Evolutionary conservation across 2,329 filamentous ascomycete genomes (phyloP), one percentile per base, ranked within the genome.

Genomic region (Nigrospora sphaerica): DNA sequence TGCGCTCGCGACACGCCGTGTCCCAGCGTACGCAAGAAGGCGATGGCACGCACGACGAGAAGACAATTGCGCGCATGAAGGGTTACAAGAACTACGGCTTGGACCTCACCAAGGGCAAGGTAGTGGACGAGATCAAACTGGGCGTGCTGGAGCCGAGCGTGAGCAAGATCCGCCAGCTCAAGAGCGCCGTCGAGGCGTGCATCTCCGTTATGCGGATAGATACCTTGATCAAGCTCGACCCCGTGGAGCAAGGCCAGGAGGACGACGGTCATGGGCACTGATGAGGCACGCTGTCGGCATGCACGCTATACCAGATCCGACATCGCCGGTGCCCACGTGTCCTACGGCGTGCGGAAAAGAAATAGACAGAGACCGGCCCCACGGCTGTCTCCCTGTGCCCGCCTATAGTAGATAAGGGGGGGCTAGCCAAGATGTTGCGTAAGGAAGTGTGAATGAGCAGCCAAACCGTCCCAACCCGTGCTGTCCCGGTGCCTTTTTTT

Each of bases 131-230:
- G 72, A 75, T 98, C 61, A 97, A 97, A 79, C 84, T 88, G 12
- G 93, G 93, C 62, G 91, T 98, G 51, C 69, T 98, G 62, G 93
- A 98, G 75, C 93, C 93, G 32, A 95, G 87, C 70, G 90, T 98
- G 75, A 96, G 92, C 80, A 98, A 98, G 78, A 81, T 98, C 57
- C 86, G 92, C 70, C 93, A 97, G 76, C 76, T 98, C 63, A 98
- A 98, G 85, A 95, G 87, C 70, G 93, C 93, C 28, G 93, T 98
- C 42, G 93, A 98, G 73, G 93, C 93, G 46, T 97, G 93, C 69
- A 95, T 98, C 69, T 88, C 90, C 63, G 97, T 98, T 66, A 97
- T 98, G 93, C 82, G 93, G 62, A 98, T 98, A 65, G 93, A 98
- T 74, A 97, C 93, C 54, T 77, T 98, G 70, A 97, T 98, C 72